Evolutionary conservation across 2,329 filamentous ascomycete species (phyloP), one percentile per base, ranked within the genome.

Genomic region (Mycosphaerelloides madeirae): DNA sequence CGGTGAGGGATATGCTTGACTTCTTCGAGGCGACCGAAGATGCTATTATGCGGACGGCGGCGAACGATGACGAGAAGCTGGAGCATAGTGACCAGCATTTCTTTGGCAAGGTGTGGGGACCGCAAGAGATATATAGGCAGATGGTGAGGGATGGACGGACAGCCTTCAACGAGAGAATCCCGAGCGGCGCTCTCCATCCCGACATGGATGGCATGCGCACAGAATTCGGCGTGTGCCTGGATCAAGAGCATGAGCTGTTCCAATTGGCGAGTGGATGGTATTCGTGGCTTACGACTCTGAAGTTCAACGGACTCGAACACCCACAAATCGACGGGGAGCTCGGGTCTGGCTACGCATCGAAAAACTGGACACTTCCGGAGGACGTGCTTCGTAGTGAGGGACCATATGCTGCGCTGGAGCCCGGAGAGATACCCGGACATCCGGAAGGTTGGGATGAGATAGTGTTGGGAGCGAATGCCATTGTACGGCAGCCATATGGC

Each of bases 31-130:
- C 67, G 13, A 66, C 71, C 3, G 50, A 71, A 36, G 46, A 59
- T 29, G 51, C 55, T 38, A 31, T 57, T 3, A 31, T 20, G 9
- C 31, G 34, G 25, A 29, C 16, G 15, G 34, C 29, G 8, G 25
- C 35, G 11, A 43, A 16, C 20, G 50, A 48, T 40, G 60, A 64
- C 16, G 32, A 48, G 6, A 36, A 36, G 4, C 56, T 43, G 36
- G 35, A 47, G 19, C 50, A 44, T 18, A 60, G 56, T 6, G 72
- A 76, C 51, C 68, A 75, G 53, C 62, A 67, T 47, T 69, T 71
- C n/a, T 68, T 79, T 41, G 67, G 72, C 3, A 68, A 74, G 44
- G 69, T 80, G 31, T 78, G 71, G 44, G 74, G 71, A 16, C 68
- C 73, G 34, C 77, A 79, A 55, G 76, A 79, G 56, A 71, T 71